phyloP scores from a whole-genome alignment of 2,329 filamentous ascomycete species.

The Exserohilum rostratum region DNA sequence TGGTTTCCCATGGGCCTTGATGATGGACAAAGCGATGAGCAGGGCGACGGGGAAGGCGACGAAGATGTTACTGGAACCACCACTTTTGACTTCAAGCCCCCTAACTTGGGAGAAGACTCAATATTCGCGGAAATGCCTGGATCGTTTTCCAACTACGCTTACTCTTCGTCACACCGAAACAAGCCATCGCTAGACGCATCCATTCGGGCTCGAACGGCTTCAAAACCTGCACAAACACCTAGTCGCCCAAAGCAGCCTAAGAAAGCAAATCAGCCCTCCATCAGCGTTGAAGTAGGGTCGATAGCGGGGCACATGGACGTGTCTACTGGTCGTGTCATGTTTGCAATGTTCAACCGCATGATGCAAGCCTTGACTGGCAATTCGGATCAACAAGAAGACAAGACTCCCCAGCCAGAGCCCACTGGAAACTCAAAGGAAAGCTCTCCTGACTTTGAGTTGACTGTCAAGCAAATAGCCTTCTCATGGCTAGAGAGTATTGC shows the following conservation, averaged over 20 bases:
- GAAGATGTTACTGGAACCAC: slow-evolving; percentile 21
- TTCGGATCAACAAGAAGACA: slow-evolving; percentile 1
- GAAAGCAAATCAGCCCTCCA: slow-evolving; percentile 16
- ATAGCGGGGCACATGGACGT: slow-evolving; percentile 44
- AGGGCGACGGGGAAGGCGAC: background rate
- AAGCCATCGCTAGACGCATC: slow-evolving; percentile 32
- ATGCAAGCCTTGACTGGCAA: slow-evolving; percentile 27
- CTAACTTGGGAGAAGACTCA: slow-evolving; percentile 44
- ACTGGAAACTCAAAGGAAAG: background rate
- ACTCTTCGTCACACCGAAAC: slow-evolving; percentile 45
- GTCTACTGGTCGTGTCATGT: slow-evolving; percentile 44
- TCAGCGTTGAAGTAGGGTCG: slow-evolving; percentile 44
- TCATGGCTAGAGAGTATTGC: slow-evolving; percentile 41
- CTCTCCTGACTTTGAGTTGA: slow-evolving; percentile 26
- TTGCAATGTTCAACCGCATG: slow-evolving; percentile 36
- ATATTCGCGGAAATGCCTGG: slow-evolving; percentile 53
- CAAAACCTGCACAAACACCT: slow-evolving; percentile 11
- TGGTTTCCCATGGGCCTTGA: slow-evolving; percentile 46
- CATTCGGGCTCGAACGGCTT: slow-evolving; percentile 21
- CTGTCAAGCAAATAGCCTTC: slow-evolving; percentile 35
- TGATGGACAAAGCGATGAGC: slow-evolving; percentile 11
- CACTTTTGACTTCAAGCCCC: slow-evolving; percentile 30
- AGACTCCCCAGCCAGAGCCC: background rate
- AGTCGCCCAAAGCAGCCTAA: slow-evolving; percentile 12
- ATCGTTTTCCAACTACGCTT: slow-evolving; percentile 56